Percentiles rank a stretch among this genome's conserved stretches.
Evolutionary conservation across 257 asterid genomes (phyloP).

Genomic region (Leptodermis oblonga): DNA sequence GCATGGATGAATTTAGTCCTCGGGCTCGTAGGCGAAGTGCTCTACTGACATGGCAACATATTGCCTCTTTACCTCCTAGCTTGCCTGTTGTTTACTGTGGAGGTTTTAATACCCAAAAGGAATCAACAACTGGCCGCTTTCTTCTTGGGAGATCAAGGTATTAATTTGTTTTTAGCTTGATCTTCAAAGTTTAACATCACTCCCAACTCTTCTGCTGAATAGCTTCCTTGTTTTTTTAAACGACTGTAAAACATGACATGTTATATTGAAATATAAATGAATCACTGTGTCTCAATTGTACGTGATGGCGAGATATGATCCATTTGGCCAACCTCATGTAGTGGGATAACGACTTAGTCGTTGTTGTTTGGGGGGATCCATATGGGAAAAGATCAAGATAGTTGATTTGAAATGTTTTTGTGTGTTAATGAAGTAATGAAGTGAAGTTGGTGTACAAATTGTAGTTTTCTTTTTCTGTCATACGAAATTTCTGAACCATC

Average conservation of each 20-base stretch:
- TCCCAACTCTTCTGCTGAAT: neutral
- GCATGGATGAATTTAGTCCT: constrained; percentile 88
- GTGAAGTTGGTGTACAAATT: neutral
- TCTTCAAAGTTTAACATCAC: neutral
- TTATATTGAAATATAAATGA: neutral
- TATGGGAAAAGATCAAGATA: neutral
- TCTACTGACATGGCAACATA: constrained; percentile 96
- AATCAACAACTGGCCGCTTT: constrained; percentile 95
- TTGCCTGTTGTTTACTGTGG: constrained; percentile 91
- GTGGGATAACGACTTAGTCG: no score
- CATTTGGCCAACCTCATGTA: no score
- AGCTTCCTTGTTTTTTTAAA: constrained; percentile 6
- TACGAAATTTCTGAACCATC: neutral
- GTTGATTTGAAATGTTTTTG: neutral
- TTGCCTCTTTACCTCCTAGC: constrained; percentile 97
- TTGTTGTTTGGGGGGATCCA: no score
- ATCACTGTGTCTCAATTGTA: neutral
- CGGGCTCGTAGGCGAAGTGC: constrained; percentile 99
- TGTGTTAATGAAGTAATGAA: no score
- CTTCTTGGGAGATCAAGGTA: constrained; percentile 99
- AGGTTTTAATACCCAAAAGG: constrained; percentile 93
- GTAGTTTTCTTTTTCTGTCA: neutral
- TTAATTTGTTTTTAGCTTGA: constrained; percentile 21
- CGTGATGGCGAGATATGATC: neutral
- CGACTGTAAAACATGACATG: no score